Evolutionary conservation across 75 land plant genomes (phyloP), one percentile per base, ranked within the genome.

Genomic region (Sequoiadendron giganteum): DNA sequence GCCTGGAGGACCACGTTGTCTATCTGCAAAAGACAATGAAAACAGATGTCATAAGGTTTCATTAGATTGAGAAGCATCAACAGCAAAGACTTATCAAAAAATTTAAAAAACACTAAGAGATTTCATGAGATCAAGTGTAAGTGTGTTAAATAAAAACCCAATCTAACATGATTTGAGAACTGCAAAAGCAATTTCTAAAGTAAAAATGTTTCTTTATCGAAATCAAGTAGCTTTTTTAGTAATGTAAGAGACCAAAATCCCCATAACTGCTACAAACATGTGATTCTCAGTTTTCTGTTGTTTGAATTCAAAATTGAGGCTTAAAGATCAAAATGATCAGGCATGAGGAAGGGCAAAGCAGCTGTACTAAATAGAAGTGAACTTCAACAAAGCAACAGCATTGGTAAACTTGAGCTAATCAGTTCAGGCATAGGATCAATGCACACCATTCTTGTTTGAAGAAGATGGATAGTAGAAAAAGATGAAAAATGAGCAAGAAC

Each of bases 1-100:
- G 99, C 99, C 68, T 97, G 99, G 30, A 91, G 92, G 45, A 97
- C 93, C 32, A 96, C 97, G 81, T 87, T 85, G 89, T 97, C 99
- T 88, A 96, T 93, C 99, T 97, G 91, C 47, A 86, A 19, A 85
- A 55, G 42, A 82, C 38, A 34, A 45, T 82, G 52, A 47, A 45
- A 47, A 42, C 47, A n/a, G 54, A 25, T 10, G 21, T 28, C 77
- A 75, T n/a, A 47, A 25, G 32, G 32, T 13, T 28, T 42, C 54
- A 1, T 82, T 13, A 82, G 47, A 45, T 82, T 45, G 14, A 47
- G 43, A 45, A 82, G 28, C 52, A 47, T 47, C 84, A 28, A 82
- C 34, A 45, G 47, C 30, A 82, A 45, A 82, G 30, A 45, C 30
- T 52, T 45, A 2, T 16, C 9, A 79, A 42, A 79, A n/a, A n/a